Evolutionary conservation across 768 basidiomycete genomes (phyloP), one percentile per base, ranked within the genome.

Genomic region (Boletus barrowsii): DNA sequence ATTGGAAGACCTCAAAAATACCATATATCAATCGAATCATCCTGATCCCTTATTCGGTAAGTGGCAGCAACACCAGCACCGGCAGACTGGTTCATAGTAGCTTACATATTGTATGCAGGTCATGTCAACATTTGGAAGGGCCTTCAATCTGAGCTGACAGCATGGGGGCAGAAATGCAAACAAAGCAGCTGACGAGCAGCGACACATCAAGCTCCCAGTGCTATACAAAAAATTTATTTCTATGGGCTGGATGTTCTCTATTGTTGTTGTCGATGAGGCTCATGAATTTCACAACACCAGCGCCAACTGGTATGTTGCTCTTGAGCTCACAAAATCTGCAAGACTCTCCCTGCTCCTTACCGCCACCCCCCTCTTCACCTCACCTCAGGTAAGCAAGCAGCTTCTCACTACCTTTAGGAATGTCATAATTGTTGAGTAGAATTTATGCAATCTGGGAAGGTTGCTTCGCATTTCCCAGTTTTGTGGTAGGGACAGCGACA

Each of bases 91-190:
- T 24, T 3, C 2, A 4, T 4, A 24, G 22, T 24, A 24, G 22
- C 22, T 24, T 24, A 24, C 22, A 24, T 24, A 24, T 35, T 18
- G 33, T 40, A 10, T n/a, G 26, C 33, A 56, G 55, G 45, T 56
- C 49, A 56, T 56, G 49, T 43, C 45, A 14, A 56, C 40, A 1
- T 56, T 56, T 15, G 55, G 55, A 3, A 56, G 49, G 40, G 49
- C 55, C 3, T 56, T 56, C 8, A 35, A 51, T 18, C 7, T 56
- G 6, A 15, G 40, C 11, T 18, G 49, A 47, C 2, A 11, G 1
- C 33, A 33, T 1, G 44, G 55, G 15, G 20, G 55, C 14, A 47
- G 11, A 22, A 56, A 56, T 51, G 41, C 45, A 0, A 51, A 51
- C 33, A 56, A 56, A 24, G 40, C 49, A 6, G 47, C 45, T 2